Conservation (phyloP, 805 yeast genomes). For the Babjeviella inositovora region DNA sequence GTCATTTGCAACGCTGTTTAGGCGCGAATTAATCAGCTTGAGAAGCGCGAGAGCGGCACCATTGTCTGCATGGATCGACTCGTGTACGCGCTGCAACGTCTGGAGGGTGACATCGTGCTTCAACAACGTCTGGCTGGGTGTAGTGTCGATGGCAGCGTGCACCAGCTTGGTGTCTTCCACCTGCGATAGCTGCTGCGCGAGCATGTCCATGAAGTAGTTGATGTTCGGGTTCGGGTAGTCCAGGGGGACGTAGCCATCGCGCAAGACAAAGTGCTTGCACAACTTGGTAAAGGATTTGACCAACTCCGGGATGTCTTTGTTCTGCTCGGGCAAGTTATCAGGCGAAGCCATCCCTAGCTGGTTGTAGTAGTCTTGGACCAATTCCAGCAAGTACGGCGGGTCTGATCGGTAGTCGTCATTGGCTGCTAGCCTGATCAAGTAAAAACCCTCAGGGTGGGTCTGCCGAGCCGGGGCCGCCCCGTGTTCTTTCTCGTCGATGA, state of each 20-base stretch:
- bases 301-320: slow-evolving; percentile 7
- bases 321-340: no score
- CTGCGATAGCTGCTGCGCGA: slow-evolving; percentile 55
- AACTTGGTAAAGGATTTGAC: slow-evolving; percentile 9
- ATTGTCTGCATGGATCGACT: no score
- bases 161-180: slow-evolving; percentile 17
- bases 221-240: slow-evolving; percentile 51
- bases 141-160: no score
- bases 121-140: no score
- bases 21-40: no score
- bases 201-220: slow-evolving; percentile 45
- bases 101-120: no score
- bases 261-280: slow-evolving; percentile 21
- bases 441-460: slow-evolving; percentile 56
- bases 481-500: slow-evolving; percentile 1
- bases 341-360: no score
- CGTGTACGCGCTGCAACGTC: no score
- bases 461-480: slow-evolving; percentile 5
- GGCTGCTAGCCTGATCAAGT: slow-evolving; percentile 54
- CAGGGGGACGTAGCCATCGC: slow-evolving; percentile 34
- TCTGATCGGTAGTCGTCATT: slow-evolving; percentile 31
- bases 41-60: no score
- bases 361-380: no score
- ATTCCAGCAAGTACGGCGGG: no score
- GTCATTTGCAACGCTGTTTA: no score